Conservation (phyloP, 371 early-diverging fungal genomes). For the Nosema muscidifuracis region DNA sequence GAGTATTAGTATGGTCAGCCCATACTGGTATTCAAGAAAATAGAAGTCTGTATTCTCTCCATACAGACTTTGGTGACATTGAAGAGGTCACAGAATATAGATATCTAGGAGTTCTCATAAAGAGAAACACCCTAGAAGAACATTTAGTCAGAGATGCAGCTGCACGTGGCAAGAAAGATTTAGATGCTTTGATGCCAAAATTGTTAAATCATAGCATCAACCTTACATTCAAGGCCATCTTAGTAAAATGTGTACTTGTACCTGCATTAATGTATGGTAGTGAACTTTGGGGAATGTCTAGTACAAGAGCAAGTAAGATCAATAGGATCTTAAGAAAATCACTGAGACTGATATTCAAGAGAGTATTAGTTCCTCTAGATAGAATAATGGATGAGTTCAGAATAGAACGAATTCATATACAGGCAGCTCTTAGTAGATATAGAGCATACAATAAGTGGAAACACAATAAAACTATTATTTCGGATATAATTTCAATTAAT, state of each 20-base stretch:
- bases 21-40: neutral
- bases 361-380: neutral
- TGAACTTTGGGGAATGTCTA: neutral
- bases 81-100: neutral
- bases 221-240: neutral
- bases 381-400: neutral
- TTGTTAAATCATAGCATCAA: neutral
- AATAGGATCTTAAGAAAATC: conserved; percentile 1
- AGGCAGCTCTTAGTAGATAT: neutral
- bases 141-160: neutral
- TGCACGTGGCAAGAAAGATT: neutral
- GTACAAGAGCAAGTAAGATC: conserved; percentile 1
- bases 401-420: neutral
- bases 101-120: neutral
- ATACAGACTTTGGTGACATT: neutral
- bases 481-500: neutral
- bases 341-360: neutral
- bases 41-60: neutral
- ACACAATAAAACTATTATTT: conserved; percentile 4
- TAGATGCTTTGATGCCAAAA: neutral
- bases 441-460: conserved; percentile 1
- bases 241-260: neutral
- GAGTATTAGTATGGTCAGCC: conserved; percentile 1
- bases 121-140: neutral
- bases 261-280: neutral